Evolutionary conservation across 148 eudicot species (phyloP), one percentile per base, ranked within the genome.

Genomic region (Cornus suecica): DNA sequence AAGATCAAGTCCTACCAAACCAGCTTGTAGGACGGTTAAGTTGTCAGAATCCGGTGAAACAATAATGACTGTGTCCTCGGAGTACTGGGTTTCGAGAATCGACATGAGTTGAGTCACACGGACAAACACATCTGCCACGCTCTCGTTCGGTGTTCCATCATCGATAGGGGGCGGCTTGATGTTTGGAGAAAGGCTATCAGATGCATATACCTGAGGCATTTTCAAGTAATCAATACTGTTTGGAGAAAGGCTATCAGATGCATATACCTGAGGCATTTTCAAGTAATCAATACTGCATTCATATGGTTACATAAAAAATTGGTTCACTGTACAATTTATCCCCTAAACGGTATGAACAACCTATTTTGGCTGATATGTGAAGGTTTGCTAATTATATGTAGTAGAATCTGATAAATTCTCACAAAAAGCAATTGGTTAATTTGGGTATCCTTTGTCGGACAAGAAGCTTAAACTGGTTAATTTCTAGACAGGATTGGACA

Each of bases 101-200:
- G 99, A 95, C 99, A 95, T 95, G 75, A 95, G 97, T 79, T 95
- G 99, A 54, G 97, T 92, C 16, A 95, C 97, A 4, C 99, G 99
- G 64, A 95, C 99, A 85, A 95, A 92, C 52, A 95, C 99, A 66
- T 95, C 99, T 3, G 86, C 84, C 0, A 92, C 97, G n/a, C 99
- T 95, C 84, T 95, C 99, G 52, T 95, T 95, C 66, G 99, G 99
- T 32, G 99, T 95, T 74, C 99, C 99, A 56, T 95, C 99, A 79
- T 83, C 72, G 18, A 87, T 85, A 8, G 99, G 97, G 11, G 99
- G 99, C 29, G 99, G 99, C 80, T 92, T 95, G 23, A 87, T 81
- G 76, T 74, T 87, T n/a, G 89, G 77, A 65, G 99, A 95, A 42
- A 92, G 71, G 63, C 84, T 80, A 80, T 95, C 99, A 29, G 86